phyloP scores from a whole-genome alignment of 2,329 filamentous ascomycete species.

The Colletotrichum gloeosporioides region DNA sequence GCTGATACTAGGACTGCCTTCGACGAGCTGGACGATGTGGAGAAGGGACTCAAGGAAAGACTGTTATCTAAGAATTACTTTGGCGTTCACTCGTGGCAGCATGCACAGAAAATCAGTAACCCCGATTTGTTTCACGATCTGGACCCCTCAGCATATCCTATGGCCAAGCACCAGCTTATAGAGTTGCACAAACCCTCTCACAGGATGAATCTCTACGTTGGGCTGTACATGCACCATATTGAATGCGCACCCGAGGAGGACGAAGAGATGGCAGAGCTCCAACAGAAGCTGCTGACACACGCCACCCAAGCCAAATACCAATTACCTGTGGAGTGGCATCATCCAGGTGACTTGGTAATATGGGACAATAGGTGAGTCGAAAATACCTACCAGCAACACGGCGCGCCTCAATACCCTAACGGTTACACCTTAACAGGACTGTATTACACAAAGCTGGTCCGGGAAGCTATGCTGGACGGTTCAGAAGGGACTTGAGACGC shows the following conservation, averaged over 20 bases:
- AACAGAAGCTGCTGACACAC: conserved; percentile 47
- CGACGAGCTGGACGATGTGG: conserved; percentile 43
- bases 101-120: conserved; percentile 56
- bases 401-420: neutral
- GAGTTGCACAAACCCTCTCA: conserved; percentile 57
- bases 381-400: no score
- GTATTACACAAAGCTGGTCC: conserved; percentile 53
- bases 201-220: conserved; percentile 58
- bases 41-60: conserved; percentile 30
- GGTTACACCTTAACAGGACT: conserved; percentile 3
- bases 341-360: conserved; percentile 56
- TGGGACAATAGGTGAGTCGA: conserved; percentile 60
- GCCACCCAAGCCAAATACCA: conserved; percentile 52
- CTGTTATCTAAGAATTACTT: conserved; percentile 46
- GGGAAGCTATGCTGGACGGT: conserved; percentile 53
- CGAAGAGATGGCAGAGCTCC: conserved; percentile 39
- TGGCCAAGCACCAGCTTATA: conserved; percentile 51
- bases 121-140: conserved; percentile 53
- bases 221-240: conserved; percentile 57
- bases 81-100: conserved; percentile 54
- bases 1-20: conserved; percentile 58
- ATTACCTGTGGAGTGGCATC: conserved; percentile 51
- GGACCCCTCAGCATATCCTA: conserved; percentile 40
- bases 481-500: conserved; percentile 57
- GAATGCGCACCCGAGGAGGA: conserved; percentile 37